Evolutionary conservation across 2,329 filamentous ascomycete genomes (phyloP), one percentile per base, ranked within the genome.

Genomic region (Chrysoporthe austroafricana): DNA sequence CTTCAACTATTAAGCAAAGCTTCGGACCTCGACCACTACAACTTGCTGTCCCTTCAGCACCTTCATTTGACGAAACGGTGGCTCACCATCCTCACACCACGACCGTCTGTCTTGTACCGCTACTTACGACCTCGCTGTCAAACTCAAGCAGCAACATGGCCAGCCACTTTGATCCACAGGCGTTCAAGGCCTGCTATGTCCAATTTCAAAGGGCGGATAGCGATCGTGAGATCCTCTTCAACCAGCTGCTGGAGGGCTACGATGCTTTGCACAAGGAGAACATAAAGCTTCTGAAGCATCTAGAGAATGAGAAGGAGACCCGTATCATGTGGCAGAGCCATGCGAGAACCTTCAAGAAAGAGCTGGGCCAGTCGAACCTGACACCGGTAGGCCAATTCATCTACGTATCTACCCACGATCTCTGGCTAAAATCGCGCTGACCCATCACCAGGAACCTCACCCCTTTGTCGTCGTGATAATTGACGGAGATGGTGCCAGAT

Each of bases 401-500:
- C 50, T 14, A 4, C n/a, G 36, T 18, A 16, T 36, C 16, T 11
- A 9, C 8, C 34, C 4, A 18, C 32, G 13, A 34, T 39, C 32
- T 46, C 26, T 34, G 43, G n/a, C 18, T 57, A 4, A 14, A 18
- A 2, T 8, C 26, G 1, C 11, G 14, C 18, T 56, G 14, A 18
- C 34, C 18, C 6, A 32, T 8, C 26, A 11, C 26, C 65, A 79
- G 76, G 76, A 79, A 61, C 74, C 75, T 36, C 73, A 73, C 18
- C 72, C 74, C 0, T 78, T 79, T 46, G 77, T 76, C 11, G 76
- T 75, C 48, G 74, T 76, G 36, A 73, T 79, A 56, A 74, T 79
- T 26, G 77, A 79, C 36, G 78, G 78, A 18, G 77, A 79, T 43
- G 77, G 77, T 1, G 76, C 76, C 14, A 69, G 77, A 21, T 79